Percentiles rank a stretch among this genome's conserved stretches.
Evolutionary conservation across 2,329 filamentous ascomycete genomes (phyloP).

Genomic region (Paecilomyces fulvus): DNA sequence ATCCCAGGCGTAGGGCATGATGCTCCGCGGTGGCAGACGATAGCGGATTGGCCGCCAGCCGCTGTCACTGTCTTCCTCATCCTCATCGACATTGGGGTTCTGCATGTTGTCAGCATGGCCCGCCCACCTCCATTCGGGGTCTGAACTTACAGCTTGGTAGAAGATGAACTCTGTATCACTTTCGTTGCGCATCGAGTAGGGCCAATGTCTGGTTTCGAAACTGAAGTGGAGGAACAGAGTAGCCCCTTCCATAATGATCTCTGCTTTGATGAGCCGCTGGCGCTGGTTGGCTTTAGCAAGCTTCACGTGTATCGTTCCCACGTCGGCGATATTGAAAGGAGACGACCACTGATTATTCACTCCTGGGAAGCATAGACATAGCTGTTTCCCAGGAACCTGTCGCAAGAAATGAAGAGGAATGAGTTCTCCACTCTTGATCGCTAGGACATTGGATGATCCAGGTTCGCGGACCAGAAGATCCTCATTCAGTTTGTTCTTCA

Average conservation of each 20-base stretch:
- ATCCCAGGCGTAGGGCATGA: conserved; percentile 99
- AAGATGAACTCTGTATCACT: conserved; percentile 96
- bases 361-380: conserved; percentile 86
- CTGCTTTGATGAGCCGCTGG: conserved; percentile 77
- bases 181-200: conserved; percentile 97
- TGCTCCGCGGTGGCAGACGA: conserved; percentile 82
- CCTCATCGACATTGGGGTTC: conserved; percentile 85
- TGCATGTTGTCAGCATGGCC: too few relatives aligned
- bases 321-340: conserved; percentile 92
- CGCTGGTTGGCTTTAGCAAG: conserved; percentile 82
- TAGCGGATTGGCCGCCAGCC: conserved; percentile 92
- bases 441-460: conserved; percentile 77
- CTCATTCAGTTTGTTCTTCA: conserved; percentile 87
- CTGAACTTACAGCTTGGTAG: conserved; percentile 57
- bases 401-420: conserved; percentile 86
- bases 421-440: conserved; percentile 66
- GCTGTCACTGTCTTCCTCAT: conserved; percentile 67
- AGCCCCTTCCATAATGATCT: conserved; percentile 84
- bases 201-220: conserved; percentile 90
- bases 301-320: conserved; percentile 89
- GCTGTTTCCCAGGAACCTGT: conserved; percentile 72
- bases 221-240: conserved; percentile 90
- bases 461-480: conserved; percentile 86
- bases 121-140: too few relatives aligned
- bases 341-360: conserved; percentile 97